Percentiles rank a stretch among this genome's conserved stretches.
phyloP scores from a whole-genome alignment of 306 rosid species.

The Quercus berberidifolia region DNA sequence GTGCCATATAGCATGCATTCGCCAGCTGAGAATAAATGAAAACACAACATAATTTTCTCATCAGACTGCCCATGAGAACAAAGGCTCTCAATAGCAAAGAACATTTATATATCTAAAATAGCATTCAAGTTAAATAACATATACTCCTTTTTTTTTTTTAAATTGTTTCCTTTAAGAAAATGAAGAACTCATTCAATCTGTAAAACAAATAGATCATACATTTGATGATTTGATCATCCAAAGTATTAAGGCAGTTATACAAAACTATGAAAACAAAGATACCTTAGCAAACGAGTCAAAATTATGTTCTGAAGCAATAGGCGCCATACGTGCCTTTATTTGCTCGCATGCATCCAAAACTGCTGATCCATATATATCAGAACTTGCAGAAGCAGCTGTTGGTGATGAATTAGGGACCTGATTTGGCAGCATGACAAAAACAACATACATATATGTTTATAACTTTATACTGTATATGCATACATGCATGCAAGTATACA shows the following conservation, averaged over 20 bases:
- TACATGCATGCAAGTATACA: neutral
- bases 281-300: conserved; percentile 77
- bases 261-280: conserved; percentile 18
- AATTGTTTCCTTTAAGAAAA: neutral
- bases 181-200: neutral
- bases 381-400: conserved; percentile 98
- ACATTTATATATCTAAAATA: neutral
- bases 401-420: conserved; percentile 95
- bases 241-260: neutral
- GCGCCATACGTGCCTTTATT: conserved; percentile 81
- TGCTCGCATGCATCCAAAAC: conserved; percentile 96
- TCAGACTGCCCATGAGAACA: neutral
- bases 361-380: conserved; percentile 94
- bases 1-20: conserved; percentile 68
- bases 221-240: conserved; percentile 5
- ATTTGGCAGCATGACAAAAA: conserved; percentile 24
- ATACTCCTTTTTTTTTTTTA: no score
- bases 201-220: neutral
- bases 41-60: conserved; percentile 18
- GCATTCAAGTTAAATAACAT: no score
- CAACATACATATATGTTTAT: neutral
- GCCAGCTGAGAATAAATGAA: conserved; percentile 63
- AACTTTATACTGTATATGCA: neutral
- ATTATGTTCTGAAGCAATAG: conserved; percentile 56
- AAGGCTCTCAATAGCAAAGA: conserved; percentile 8